phyloP scores from a whole-genome alignment of 2,329 filamentous ascomycete genomes.

The Bimuria novae-zelandiae region DNA sequence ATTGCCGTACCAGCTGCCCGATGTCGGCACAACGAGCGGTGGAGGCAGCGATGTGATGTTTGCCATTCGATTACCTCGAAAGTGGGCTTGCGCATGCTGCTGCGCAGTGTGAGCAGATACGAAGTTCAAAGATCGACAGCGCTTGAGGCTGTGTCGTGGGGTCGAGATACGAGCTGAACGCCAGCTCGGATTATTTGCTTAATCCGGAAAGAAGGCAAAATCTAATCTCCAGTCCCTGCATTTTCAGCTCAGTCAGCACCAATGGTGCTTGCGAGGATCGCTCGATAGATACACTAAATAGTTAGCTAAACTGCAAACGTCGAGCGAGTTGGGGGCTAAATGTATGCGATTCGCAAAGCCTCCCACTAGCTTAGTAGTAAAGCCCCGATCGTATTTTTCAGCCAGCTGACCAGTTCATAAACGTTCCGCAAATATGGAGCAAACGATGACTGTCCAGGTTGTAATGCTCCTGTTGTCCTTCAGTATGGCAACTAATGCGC shows the following conservation, averaged over 20 bases:
- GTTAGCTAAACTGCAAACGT: not conserved
- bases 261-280: not conserved
- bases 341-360: too few relatives aligned
- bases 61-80: not conserved
- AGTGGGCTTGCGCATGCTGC: not conserved
- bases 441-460: not conserved
- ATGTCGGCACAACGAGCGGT: constrained; percentile 14
- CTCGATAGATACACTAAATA: not conserved
- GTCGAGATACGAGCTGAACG: not conserved
- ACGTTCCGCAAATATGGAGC: not conserved
- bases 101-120: not conserved
- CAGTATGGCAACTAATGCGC: not conserved
- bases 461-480: not conserved
- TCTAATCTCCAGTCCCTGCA: not conserved
- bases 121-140: not conserved
- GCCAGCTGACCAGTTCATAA: not conserved
- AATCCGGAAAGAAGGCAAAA: not conserved
- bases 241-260: not conserved
- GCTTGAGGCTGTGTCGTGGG: not conserved
- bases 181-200: not conserved
- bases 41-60: not conserved
- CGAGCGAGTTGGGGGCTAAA: too few relatives aligned
- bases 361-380: not conserved
- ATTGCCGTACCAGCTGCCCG: constrained; percentile 20
- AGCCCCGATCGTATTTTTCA: not conserved